Evolutionary conservation across 1,139 yeast genomes (phyloP).

Genomic region (Lodderomyces oxycetoniae): DNA sequence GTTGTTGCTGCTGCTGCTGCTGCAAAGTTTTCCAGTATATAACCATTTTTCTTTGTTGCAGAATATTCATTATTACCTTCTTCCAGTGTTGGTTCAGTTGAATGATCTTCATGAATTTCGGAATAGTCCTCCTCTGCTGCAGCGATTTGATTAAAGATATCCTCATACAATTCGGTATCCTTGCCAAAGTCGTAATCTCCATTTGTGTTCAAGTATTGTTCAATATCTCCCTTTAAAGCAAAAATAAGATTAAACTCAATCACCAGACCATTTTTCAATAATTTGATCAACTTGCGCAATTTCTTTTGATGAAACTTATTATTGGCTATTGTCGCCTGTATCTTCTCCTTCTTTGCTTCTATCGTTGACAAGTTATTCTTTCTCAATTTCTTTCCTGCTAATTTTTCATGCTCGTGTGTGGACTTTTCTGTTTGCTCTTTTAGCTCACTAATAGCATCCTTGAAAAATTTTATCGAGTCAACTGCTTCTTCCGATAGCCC

Average conservation of each 20-base stretch:
- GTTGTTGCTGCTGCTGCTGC: conserved; percentile 3
- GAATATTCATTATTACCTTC: conserved; percentile 3
- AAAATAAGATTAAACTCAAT: conserved; percentile 32
- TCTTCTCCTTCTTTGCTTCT: conserved; percentile 43
- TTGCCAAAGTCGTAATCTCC: conserved; percentile 36
- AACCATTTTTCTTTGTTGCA: conserved; percentile 2
- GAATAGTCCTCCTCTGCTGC: conserved; percentile 15
- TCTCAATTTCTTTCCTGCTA: conserved; percentile 37
- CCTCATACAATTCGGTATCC: conserved; percentile 43
- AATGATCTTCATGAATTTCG: conserved; percentile 12
- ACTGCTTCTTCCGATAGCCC: conserved; percentile 33
- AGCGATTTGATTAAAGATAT: conserved; percentile 26
- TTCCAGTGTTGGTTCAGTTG: conserved; percentile 4
- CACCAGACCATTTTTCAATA: conserved; percentile 28
- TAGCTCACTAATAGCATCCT: conserved; percentile 28
- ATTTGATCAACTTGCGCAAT: conserved; percentile 29
- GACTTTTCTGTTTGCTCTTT: conserved; percentile 34
- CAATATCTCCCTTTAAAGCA: conserved; percentile 40
- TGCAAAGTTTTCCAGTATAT: conserved; percentile 4
- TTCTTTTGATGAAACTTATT: conserved; percentile 40
- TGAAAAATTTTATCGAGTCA: conserved; percentile 31
- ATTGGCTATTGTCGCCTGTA: conserved; percentile 30
- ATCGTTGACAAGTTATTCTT: conserved; percentile 35
- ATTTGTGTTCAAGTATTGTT: conserved; percentile 34
- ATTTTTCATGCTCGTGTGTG: conserved; percentile 35